These are phyloP conservation scores for Penicillium frequentans DNA, from an alignment of 2,329 filamentous ascomycete genomes.

Conservation along the genomic window DNA sequence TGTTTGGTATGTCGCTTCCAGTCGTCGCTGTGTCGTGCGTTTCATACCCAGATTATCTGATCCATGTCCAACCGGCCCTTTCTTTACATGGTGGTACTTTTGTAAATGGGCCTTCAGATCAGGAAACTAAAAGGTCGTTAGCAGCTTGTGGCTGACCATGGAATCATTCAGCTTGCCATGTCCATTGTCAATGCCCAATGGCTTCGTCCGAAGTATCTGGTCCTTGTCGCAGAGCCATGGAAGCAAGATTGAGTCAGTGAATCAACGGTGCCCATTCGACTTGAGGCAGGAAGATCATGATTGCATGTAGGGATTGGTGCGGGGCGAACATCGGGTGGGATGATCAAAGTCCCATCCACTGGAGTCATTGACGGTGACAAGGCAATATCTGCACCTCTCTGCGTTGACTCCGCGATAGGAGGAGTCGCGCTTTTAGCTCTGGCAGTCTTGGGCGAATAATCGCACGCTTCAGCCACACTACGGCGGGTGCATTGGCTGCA, in stretches of 20 bases:
- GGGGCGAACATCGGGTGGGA: neutral
- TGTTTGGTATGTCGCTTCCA: neutral
- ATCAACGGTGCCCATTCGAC: neutral
- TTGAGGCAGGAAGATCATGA: neutral
- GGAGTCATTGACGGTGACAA: no score
- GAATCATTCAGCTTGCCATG: neutral
- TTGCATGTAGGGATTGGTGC: neutral
- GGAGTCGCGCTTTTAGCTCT: neutral
- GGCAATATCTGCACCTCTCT: neutral
- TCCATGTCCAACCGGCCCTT: neutral
- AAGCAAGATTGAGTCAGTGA: constrained; percentile 1
- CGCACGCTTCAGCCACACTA: neutral
- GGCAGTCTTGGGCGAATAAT: neutral
- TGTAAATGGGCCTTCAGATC: constrained; percentile 1
- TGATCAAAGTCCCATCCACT: neutral
- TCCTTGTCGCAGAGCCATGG: neutral
- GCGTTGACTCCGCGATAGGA: neutral
- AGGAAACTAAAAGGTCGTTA: neutral
- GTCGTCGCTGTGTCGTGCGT: neutral
- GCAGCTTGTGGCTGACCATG: neutral
- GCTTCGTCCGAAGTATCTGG: constrained; percentile 2
- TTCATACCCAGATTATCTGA: neutral
- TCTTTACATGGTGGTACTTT: neutral
- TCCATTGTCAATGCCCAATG: constrained; percentile 3
- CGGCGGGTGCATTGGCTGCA: neutral